phyloP scores from a whole-genome alignment of 495 filamentous ascomycete species.

The Neurospora sp. region DNA sequence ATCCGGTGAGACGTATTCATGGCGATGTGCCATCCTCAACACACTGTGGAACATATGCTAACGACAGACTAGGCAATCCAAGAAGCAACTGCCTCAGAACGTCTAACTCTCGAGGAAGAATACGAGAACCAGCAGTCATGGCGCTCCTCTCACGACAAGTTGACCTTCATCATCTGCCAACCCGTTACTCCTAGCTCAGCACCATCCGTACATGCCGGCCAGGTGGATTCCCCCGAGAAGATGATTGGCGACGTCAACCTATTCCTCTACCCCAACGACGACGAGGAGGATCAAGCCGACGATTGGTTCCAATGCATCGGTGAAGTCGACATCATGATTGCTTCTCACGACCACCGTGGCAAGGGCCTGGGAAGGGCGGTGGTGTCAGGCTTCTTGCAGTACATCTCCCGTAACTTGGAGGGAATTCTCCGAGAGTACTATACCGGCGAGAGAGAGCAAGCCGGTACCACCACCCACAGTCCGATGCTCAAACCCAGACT shows the following conservation, averaged over 20 bases:
- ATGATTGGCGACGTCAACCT: conserved; percentile 88
- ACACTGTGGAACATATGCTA: neutral
- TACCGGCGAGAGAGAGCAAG: neutral
- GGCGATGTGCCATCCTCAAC: neutral
- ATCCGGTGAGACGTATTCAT: conserved; percentile 43
- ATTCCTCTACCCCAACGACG: conserved; percentile 51
- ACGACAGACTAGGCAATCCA: conserved; percentile 53
- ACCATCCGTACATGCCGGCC: conserved; percentile 12
- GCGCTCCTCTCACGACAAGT: conserved; percentile 63
- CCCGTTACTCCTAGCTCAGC: conserved; percentile 7
- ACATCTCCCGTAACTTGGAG: conserved; percentile 39
- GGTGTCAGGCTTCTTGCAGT: conserved; percentile 58
- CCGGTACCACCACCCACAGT: neutral
- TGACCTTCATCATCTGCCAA: conserved; percentile 63
- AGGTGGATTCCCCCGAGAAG: conserved; percentile 38
- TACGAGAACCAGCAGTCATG: conserved; percentile 76
- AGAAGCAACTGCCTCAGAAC: conserved; percentile 74
- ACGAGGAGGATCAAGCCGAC: conserved; percentile 17
- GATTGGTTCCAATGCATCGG: conserved; percentile 38
- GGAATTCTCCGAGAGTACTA: conserved; percentile 52
- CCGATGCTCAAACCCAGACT: conserved; percentile 3
- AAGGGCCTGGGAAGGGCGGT: conserved; percentile 56
- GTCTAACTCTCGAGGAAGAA: conserved; percentile 66
- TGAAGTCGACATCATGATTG: conserved; percentile 88
- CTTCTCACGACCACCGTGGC: conserved; percentile 44